Evolutionary conservation across 2,329 filamentous ascomycete genomes (phyloP).

Genomic region (Fusarium setosum): DNA sequence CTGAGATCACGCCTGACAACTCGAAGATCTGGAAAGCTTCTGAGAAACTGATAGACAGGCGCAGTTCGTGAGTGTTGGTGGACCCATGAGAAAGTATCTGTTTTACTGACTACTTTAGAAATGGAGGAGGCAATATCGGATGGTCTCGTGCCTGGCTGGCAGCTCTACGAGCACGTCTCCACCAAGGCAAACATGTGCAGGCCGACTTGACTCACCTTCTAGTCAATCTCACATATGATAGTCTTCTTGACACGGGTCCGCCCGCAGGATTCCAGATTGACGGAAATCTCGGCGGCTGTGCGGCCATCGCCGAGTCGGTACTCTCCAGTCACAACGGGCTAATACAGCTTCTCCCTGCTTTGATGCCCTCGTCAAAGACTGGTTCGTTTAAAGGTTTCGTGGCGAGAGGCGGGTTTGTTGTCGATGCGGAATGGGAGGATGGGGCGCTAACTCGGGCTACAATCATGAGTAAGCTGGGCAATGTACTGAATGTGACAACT

Average conservation of each 20-base stretch:
- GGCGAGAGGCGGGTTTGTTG: conserved; percentile 23
- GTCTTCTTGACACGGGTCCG: not conserved
- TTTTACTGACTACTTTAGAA: not conserved
- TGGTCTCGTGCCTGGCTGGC: conserved; percentile 2
- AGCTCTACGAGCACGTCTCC: not conserved
- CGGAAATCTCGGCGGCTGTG: conserved; percentile 1
- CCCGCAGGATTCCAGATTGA: conserved; percentile 5
- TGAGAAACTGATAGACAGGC: not conserved
- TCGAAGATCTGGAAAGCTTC: not conserved
- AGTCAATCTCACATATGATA: conserved; percentile 2
- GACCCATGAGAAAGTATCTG: not conserved
- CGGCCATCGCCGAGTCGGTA: not conserved
- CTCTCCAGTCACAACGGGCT: not conserved
- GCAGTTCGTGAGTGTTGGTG: not conserved
- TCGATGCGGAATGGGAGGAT: not conserved
- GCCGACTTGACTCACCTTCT: conserved; percentile 2
- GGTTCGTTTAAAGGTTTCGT: not conserved
- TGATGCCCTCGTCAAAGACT: conserved; percentile 1
- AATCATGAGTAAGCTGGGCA: not conserved
- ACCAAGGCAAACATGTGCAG: not conserved
- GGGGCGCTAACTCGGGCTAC: not conserved
- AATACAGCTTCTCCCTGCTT: not conserved
- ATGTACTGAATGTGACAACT: not conserved
- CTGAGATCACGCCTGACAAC: not conserved
- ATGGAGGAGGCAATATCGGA: not conserved